phyloP scores from a whole-genome alignment of 257 asterid genomes.

The Lycium barbarum region DNA sequence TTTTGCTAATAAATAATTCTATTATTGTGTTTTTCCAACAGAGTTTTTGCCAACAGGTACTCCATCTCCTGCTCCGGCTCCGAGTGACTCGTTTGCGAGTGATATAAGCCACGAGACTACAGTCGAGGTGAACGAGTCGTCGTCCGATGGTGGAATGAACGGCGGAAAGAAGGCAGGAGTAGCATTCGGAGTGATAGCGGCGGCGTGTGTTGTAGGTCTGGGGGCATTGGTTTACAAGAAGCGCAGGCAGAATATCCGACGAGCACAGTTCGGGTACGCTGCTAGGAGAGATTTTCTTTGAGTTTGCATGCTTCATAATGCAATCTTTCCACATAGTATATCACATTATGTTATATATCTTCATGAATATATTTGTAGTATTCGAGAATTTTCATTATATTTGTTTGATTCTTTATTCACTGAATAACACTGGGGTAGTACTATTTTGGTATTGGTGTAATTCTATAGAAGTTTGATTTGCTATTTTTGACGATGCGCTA shows the following conservation, averaged over 20 bases:
- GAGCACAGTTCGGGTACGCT: conserved; percentile 59
- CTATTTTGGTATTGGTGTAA: not conserved
- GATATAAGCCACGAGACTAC: conserved; percentile 36
- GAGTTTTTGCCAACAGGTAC: not conserved
- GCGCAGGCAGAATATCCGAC: conserved; percentile 74
- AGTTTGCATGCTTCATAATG: not conserved
- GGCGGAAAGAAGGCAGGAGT: conserved; percentile 70
- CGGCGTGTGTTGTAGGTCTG: conserved; percentile 48
- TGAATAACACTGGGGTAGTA: not conserved
- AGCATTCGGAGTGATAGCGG: conserved; percentile 66
- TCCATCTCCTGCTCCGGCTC: conserved; percentile 52
- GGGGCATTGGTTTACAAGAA: conserved; percentile 69
- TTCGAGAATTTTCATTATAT: not conserved
- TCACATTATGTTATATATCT: not conserved
- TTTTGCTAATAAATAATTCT: too few relatives aligned
- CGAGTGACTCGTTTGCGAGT: conserved; percentile 29
- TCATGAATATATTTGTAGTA: not conserved
- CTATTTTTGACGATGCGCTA: too few relatives aligned
- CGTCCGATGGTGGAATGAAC: conserved; percentile 54
- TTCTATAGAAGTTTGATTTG: not conserved
- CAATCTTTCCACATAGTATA: not conserved
- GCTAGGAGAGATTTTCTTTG: conserved; percentile 62
- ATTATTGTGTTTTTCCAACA: too few relatives aligned
- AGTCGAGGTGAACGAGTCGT: conserved; percentile 31
- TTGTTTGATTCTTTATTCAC: conserved; percentile 20